These are phyloP conservation scores for Daldinia childiae DNA, from an alignment of 495 filamentous ascomycete species.

Conservation along the genomic window DNA sequence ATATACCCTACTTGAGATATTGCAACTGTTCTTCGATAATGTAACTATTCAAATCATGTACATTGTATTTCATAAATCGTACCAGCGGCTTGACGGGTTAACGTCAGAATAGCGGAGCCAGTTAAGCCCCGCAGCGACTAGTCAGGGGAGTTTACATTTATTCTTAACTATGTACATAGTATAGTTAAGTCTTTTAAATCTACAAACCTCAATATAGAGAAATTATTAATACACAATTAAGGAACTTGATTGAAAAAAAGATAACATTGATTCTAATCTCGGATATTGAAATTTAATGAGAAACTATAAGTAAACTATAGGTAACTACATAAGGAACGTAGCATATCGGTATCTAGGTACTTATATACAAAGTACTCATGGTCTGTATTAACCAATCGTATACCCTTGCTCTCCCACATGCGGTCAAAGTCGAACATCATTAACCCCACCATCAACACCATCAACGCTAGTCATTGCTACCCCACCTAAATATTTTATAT, in stretches of 20 bases:
- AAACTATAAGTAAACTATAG: neutral
- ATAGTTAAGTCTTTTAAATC: no score
- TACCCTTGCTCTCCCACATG: slow-evolving; percentile 34
- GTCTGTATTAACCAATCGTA: slow-evolving; percentile 18
- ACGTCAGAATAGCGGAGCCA: slow-evolving; percentile 41
- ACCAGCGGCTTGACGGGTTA: slow-evolving; percentile 13
- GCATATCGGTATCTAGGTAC: neutral
- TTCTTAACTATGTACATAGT: no score
- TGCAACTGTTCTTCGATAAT: neutral
- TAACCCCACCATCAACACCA: slow-evolving; percentile 14
- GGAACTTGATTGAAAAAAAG: neutral
- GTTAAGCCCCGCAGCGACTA: slow-evolving; percentile 31
- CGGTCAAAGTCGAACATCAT: slow-evolving; percentile 12
- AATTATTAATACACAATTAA: neutral
- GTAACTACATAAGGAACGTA: neutral
- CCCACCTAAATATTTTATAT: slow-evolving; percentile 22
- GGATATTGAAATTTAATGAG: neutral
- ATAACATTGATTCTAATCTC: neutral
- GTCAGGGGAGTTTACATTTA: no score
- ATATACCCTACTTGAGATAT: no score
- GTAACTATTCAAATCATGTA: slow-evolving; percentile 1
- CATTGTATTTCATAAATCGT: neutral
- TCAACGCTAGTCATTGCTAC: slow-evolving; percentile 1
- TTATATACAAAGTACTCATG: neutral
- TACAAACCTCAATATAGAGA: neutral